These are phyloP conservation scores for Malus orientalis DNA, from an alignment of 306 rosid species.

Conservation along the genomic window DNA sequence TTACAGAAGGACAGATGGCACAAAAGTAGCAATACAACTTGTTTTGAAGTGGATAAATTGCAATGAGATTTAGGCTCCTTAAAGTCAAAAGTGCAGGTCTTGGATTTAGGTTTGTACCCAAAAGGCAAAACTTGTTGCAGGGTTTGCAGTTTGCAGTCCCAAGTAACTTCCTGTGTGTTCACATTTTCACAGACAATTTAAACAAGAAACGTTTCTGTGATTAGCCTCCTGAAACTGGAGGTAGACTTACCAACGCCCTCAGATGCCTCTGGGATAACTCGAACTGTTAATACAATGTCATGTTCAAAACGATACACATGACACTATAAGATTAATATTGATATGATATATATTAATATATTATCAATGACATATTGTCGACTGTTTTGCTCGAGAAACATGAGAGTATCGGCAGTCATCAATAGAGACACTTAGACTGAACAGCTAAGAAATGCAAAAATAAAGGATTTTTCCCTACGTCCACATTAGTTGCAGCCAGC, in stretches of 20 bases:
- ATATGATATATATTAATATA: too few relatives aligned
- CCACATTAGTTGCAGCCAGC: not conserved
- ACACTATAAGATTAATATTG: too few relatives aligned
- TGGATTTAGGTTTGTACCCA: not conserved
- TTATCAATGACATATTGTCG: too few relatives aligned
- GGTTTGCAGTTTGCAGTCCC: not conserved
- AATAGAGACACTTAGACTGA: not conserved
- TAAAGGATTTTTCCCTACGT: not conserved
- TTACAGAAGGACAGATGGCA: not conserved
- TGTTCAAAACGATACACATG: too few relatives aligned
- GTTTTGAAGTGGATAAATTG: not conserved
- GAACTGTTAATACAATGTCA: too few relatives aligned
- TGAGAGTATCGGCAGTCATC: not conserved
- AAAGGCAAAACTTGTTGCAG: not conserved
- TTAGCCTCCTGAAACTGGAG: not conserved
- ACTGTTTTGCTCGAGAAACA: not conserved
- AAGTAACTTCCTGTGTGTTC: not conserved
- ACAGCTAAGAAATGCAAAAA: not conserved
- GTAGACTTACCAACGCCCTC: not conserved
- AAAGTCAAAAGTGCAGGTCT: not conserved
- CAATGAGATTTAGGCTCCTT: slow-evolving; percentile 1
- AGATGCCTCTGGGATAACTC: not conserved
- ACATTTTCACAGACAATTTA: not conserved
- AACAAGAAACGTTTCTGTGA: not conserved
- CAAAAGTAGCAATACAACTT: not conserved